Base-by-base conservation (phyloP, 805 yeast species). In the Candida sithepensis region DNA sequence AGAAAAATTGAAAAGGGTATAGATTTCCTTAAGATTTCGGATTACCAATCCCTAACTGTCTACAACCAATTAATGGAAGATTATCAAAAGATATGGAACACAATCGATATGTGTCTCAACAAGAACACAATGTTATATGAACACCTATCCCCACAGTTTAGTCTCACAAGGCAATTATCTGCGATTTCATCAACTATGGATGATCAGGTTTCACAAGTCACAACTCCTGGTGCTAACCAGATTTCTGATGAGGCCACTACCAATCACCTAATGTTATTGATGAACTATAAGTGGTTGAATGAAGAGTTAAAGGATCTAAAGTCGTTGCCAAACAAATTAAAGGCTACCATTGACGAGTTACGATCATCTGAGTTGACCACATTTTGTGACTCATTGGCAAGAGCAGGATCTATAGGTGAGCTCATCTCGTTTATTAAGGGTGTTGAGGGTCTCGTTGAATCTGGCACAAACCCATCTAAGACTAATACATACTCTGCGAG, bases 401-500 rank as follows among this genome's bases (percentile, higher is more conserved):
- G 38, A 65, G 69, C 46, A 72, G 82, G 41, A 72, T 81, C 53
- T 21, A 72, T 89, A 57, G 92, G 94, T 0, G 85, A 84, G 57
- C 57, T 90, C 43, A 68, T 79, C 14, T 81, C 78, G 23, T 84
- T 87, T 61, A 77, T 89, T 2, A 73, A 74, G 37, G 87, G 83
- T 32, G 78, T 82, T 38, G 85, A 83, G 48, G 73, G 77, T 2
- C 61, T 82, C 12, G 62, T 71, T 3, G 72, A 66, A 22, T 61
- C 72, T 12, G 65, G 68, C 39, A 66, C 73, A 18, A 74, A 74
- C 49, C 82, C 81, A 16, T 72, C 82, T 1, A 77, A 73, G 55
- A 78, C 85, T 52, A 84, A 81, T 52, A 84, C 85, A 10, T 85
- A 82, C 54, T 82, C 80, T 56, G 76, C 74, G 61, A 75, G 77